Base-by-base conservation (phyloP, 805 yeast species). In the Candida manassasensis region DNA sequence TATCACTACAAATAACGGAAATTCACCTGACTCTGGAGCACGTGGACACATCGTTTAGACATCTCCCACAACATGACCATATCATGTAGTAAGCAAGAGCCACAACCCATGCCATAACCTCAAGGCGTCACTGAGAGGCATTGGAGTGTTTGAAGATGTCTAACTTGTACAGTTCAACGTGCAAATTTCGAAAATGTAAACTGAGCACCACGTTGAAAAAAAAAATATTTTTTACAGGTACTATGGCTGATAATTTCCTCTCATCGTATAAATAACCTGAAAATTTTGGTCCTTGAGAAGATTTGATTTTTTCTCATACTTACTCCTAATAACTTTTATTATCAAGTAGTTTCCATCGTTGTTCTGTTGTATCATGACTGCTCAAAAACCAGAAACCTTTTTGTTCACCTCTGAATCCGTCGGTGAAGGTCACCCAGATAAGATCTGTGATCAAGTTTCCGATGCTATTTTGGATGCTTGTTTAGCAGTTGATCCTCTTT, bases 401-500 rank as follows among this genome's bases (percentile, higher is more conserved):
- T 72, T 78, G 50, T 79, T 79, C 61, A 83, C 90, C 53, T 84
- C 93, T 49, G 94, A 84, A 69, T 84, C 93, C 50, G 94, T 84
- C 51, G 94, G 94, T 74, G 94, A 84, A 69, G 94, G 94, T 60
- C 94, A 84, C 77, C 94, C 94, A 61, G 94, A 84, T 65, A 84
- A 84, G 78, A 84, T 84, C 70, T 94, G 98, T 75, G 98, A 93
- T 71, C 98, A 93, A 77, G 96, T 93, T 51, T 84, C 95, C 39
- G 98, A 93, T 63, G 98, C 98, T 57, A 86, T 93, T 58, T 77
- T 93, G 53, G 98, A 93, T 60, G 98, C 98, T 51, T 90, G 97
- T 77, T 74, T 93, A 55, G 79, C 85, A 38, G 94, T 73, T 52
- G 98, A 93, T 69, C 98, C 98, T 44, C 76, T 86, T 55, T 93